These are phyloP conservation scores for Coniella lustricola DNA, from an alignment of 2,329 filamentous ascomycete genomes.

Conservation along the genomic window DNA sequence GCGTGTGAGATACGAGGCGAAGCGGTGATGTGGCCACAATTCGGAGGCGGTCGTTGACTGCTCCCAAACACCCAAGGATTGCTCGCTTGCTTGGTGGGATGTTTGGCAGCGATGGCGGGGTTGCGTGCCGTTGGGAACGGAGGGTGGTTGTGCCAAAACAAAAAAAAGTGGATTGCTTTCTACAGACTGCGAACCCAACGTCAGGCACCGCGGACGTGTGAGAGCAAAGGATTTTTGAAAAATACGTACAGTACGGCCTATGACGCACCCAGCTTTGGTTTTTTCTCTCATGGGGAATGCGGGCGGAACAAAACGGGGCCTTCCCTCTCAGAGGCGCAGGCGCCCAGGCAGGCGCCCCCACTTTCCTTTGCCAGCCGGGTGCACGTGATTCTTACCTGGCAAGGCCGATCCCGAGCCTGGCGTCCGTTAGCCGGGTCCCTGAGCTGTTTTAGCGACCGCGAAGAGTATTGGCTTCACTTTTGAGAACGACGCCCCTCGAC, in stretches of 20 bases:
- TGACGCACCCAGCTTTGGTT: neutral
- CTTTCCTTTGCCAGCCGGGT: neutral
- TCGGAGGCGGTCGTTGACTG: neutral
- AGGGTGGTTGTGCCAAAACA: neutral
- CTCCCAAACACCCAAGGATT: neutral
- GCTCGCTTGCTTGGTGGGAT: neutral
- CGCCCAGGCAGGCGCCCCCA: too few species aligned
- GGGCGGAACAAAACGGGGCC: neutral
- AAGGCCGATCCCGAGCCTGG: slow-evolving; percentile 1
- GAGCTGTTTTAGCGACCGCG: slow-evolving; percentile 15
- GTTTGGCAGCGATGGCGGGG: neutral
- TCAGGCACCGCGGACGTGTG: neutral
- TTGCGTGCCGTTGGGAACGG: too few species aligned
- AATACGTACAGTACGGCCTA: neutral
- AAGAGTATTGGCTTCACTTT: slow-evolving; percentile 5
- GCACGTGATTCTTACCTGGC: neutral
- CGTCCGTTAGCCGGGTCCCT: slow-evolving; percentile 1
- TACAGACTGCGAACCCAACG: neutral
- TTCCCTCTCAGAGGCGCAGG: too few species aligned
- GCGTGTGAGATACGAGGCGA: too few species aligned
- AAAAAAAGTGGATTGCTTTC: neutral
- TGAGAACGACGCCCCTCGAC: slow-evolving; percentile 1
- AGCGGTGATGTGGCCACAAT: neutral
- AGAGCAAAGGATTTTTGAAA: too few species aligned
- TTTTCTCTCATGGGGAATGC: too few species aligned